phyloP scores from a whole-genome alignment of 106 monocot genomes.

The Acorus gramineus region DNA sequence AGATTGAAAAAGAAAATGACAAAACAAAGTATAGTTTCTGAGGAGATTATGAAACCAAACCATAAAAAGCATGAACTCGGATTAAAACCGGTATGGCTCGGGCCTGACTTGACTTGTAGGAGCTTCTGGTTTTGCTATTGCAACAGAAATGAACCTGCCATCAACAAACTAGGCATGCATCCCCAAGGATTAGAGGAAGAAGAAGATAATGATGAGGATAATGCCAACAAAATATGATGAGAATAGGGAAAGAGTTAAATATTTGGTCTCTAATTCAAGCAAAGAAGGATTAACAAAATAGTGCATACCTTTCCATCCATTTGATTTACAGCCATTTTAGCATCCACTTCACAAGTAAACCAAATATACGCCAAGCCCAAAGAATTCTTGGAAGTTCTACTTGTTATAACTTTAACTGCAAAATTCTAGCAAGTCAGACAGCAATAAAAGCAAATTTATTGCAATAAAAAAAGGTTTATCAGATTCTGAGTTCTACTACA shows the following conservation, averaged over 20 bases:
- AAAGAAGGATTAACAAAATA: not conserved
- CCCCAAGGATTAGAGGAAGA: not conserved
- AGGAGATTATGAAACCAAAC: too few relatives aligned
- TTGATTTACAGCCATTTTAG: slow-evolving; percentile 30
- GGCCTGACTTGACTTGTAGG: slow-evolving; percentile 31
- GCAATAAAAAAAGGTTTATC: too few relatives aligned
- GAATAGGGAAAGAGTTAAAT: not conserved
- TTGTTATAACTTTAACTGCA: slow-evolving; percentile 47
- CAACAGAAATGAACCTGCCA: slow-evolving; percentile 46
- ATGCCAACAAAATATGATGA: too few relatives aligned
- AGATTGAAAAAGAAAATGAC: too few relatives aligned
- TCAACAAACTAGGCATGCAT: slow-evolving; percentile 45
- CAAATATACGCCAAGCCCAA: slow-evolving; percentile 52
- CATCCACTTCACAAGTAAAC: slow-evolving; percentile 38
- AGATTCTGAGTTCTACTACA: too few relatives aligned
- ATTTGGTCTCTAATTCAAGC: not conserved
- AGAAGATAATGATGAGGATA: not conserved
- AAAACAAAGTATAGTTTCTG: too few relatives aligned
- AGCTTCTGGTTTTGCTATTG: slow-evolving; percentile 30
- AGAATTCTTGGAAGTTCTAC: slow-evolving; percentile 30
- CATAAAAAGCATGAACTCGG: slow-evolving; percentile 1
- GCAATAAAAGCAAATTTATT: too few relatives aligned
- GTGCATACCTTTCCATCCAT: slow-evolving; percentile 56
- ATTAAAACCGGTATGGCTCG: slow-evolving; percentile 22
- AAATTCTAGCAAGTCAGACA: not conserved